Evolutionary conservation across 2,329 filamentous ascomycete genomes (phyloP), one percentile per base, ranked within the genome.

Genomic region (Leptographium wingfieldii): DNA sequence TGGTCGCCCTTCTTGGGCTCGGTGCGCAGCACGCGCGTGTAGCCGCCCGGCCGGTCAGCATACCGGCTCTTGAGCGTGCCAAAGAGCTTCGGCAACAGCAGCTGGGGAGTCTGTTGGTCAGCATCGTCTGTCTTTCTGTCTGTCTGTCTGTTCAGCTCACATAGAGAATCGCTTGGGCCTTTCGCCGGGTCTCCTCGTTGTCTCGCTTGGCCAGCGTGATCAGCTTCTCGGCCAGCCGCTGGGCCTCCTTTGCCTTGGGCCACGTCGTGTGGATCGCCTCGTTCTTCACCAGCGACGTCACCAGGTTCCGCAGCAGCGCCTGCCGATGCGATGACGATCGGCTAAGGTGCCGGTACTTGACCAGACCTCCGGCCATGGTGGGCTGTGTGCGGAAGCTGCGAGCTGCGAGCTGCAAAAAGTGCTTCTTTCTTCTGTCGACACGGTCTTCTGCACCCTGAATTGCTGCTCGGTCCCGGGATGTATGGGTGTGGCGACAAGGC

Each of bases 211-310:
- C 92, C 67, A 96, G 73, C 5, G 92, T 96, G 68, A 99, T 92
- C 66, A 97, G 79, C 78, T 95, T 95, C 71, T 99, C 94, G 9
- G 92, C 94, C 67, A 97, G 73, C 52, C 89, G 82, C 76, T 99
- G 94, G 25, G 94, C 89, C 77, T 99, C 94, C 76, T 97, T 99
- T 55, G 94, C 94, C 76, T 97, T 97, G 72, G 87, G 86, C 81
- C 88, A 96, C 75, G 94, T 96, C 57, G 94, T 99, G 65, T 87
- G 85, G 76, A 99, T 95, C 64, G 90, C 85, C 77, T 99, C 94
- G 74, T 95, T 85, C 73, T 89, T 82, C 76, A 99, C 88, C 66
- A 99, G 87, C 59, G 92, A 94, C 66, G 92, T 96, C 72, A 97
- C 92, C 63, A 99, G 80, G 75, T 97, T 96, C 69, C 94, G 90